A percentile compares a stretch with the other conserved stretches of the same genome.
Conservation (phyloP, 257 asterid species). For the Buddleja alternifolia region DNA sequence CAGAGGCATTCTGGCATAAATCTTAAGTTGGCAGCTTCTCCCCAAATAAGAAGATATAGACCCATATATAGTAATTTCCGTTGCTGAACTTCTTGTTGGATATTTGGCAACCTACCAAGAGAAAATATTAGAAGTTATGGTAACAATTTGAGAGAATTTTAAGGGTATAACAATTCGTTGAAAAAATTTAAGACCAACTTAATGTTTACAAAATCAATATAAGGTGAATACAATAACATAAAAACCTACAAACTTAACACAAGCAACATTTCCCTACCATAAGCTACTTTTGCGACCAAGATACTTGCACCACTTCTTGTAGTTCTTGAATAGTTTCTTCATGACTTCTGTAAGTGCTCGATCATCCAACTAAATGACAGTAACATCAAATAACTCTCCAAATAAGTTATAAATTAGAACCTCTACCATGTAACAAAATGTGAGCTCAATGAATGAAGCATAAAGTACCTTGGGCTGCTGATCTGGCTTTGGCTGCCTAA, state of each 20-base stretch:
- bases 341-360: constrained; percentile 90
- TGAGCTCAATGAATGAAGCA: constrained; percentile 27
- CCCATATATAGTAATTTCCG: constrained; percentile 92
- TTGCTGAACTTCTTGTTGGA: constrained; percentile 99
- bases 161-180: constrained; percentile 3
- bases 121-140: constrained; percentile 29
- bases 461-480: constrained; percentile 84
- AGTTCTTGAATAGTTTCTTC: constrained; percentile 94
- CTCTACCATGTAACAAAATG: constrained; percentile 18
- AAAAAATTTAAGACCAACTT: constrained; percentile 10
- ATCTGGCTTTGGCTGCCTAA: constrained; percentile 91
- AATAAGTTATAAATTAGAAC: not conserved
- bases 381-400: constrained; percentile 7
- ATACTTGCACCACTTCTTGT: constrained; percentile 98
- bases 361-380: constrained; percentile 80
- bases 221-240: constrained; percentile 3
- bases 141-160: constrained; percentile 7
- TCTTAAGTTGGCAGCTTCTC: constrained; percentile 97
- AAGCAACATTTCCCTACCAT: constrained; percentile 57
- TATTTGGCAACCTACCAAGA: constrained; percentile 84
- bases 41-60: constrained; percentile 98
- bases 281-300: constrained; percentile 96
- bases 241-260: not conserved
- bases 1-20: constrained; percentile 99
- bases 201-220: constrained; percentile 11